Evolutionary conservation across 148 eudicot genomes (phyloP), one percentile per base, ranked within the genome.

Genomic region (Limonium bicolor): DNA sequence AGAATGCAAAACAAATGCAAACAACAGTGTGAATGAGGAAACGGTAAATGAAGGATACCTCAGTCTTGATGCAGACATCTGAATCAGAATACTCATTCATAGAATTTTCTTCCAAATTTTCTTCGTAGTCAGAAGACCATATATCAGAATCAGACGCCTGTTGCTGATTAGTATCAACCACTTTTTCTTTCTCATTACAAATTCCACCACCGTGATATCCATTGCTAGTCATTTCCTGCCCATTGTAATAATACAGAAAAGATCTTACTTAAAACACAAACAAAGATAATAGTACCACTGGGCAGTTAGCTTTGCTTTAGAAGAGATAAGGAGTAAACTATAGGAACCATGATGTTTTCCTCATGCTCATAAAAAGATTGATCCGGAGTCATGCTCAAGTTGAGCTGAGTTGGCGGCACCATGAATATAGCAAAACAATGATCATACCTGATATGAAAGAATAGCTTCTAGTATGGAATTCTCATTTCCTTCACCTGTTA

Each of bases 101-200:
- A 51, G 61, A 20, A 28, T 48, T 73, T 48, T 84, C 88, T 10
- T 73, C 63, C 52, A 68, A 70, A 27, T 44, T 72, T 52, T 83
- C 84, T 5, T 76, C 58, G 46, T 73, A 68, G 21, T 76, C 94
- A 0, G 94, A 79, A 53, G 87, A 79, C 66, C 57, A 53, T 14
- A 38, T 51, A 65, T 73, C 78, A 31, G 77, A 72, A 62, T 70
- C 62, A 2, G 51, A 46, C 35, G 56, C 60, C 8, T 20, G 11
- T 27, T 64, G 54, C 36, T 62, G 65, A 60, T 70, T 73, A 51
- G 66, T 61, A 42, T 65, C 52, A 9, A 30, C 63, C 58, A 54
- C 52, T 56, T 34, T 41, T 50, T 54, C 66, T 50, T 20, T 47
- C 10, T 43, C 34, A 12, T 57, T 62, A 58, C 65, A 60, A 24